These are phyloP conservation scores for Spizellomyces sp. DNA, from an alignment of 192 early-diverging fungal genomes.

Conservation along the genomic window DNA sequence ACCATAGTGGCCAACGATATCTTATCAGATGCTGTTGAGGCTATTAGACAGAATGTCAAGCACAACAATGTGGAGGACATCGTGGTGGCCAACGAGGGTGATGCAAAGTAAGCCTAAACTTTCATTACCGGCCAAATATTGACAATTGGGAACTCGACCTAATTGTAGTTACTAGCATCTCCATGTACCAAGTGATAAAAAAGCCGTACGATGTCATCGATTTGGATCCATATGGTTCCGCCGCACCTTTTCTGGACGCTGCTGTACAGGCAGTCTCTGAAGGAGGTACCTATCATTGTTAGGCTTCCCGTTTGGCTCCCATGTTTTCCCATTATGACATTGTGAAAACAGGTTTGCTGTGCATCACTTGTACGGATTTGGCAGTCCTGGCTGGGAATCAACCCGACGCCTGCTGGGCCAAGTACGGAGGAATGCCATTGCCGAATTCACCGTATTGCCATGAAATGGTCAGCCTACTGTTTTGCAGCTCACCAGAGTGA, in stretches of 20 bases:
- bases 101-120: conserved; percentile 67
- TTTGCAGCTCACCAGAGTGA: not conserved
- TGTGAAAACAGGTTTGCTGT: conserved; percentile 69
- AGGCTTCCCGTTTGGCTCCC: too few species aligned
- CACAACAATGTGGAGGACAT: conserved; percentile 80
- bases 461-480: conserved; percentile 69
- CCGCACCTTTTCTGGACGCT: conserved; percentile 92
- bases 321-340: not conserved
- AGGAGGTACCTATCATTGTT: conserved; percentile 56
- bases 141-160: not conserved
- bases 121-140: not conserved
- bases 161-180: conserved; percentile 17
- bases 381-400: conserved; percentile 89
- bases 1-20: conserved; percentile 93
- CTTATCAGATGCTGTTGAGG: conserved; percentile 81
- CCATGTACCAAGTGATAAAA: conserved; percentile 47
- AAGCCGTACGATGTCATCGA: conserved; percentile 82
- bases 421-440: conserved; percentile 92
- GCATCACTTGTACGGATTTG: conserved; percentile 98
- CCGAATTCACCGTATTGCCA: conserved; percentile 87
- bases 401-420: conserved; percentile 84
- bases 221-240: conserved; percentile 96
- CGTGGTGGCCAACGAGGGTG: conserved; percentile 79
- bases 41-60: conserved; percentile 82
- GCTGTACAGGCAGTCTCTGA: conserved; percentile 88